phyloP scores from a whole-genome alignment of 129 eudicot genomes.

The Sambucus nigra region DNA sequence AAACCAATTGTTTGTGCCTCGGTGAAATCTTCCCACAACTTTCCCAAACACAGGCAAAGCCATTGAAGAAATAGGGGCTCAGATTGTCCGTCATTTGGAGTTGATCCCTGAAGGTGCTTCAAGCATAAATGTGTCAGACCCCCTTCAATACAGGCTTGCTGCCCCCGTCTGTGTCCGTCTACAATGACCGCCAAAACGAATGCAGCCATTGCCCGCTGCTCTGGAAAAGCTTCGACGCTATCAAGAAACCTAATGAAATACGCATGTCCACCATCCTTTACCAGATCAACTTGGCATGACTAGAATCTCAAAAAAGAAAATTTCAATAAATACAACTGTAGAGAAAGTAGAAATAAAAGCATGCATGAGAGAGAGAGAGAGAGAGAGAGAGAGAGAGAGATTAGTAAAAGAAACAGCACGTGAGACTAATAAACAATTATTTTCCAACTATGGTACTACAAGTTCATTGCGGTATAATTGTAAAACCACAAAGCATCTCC shows the following conservation, averaged over 20 bases:
- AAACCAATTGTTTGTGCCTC: conserved; percentile 83
- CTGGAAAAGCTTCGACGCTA: conserved; percentile 87
- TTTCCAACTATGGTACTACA: background rate
- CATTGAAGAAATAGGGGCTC: conserved; percentile 90
- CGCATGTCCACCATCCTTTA: conserved; percentile 90
- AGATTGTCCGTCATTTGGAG: conserved; percentile 61
- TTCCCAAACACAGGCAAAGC: conserved; percentile 92
- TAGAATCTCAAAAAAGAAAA: conserved; percentile 18
- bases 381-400: background rate
- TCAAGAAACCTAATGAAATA: conserved; percentile 87
- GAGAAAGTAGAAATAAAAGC: no score
- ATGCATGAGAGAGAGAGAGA: background rate
- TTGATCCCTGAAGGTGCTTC: conserved; percentile 70
- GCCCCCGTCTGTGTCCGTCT: conserved; percentile 92
- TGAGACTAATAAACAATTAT: background rate
- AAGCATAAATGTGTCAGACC: conserved; percentile 66
- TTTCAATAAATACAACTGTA: no score
- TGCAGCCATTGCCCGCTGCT: conserved; percentile 99
- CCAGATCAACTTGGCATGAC: conserved; percentile 98
- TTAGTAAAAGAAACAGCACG: background rate
- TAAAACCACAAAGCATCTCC: conserved; percentile 29
- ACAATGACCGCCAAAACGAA: conserved; percentile 96
- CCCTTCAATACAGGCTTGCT: conserved; percentile 90
- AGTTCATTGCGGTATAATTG: background rate
- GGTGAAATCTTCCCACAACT: conserved; percentile 89